Evolutionary conservation across 768 basidiomycete genomes (phyloP).

Genomic region (Suillus ampliporus): DNA sequence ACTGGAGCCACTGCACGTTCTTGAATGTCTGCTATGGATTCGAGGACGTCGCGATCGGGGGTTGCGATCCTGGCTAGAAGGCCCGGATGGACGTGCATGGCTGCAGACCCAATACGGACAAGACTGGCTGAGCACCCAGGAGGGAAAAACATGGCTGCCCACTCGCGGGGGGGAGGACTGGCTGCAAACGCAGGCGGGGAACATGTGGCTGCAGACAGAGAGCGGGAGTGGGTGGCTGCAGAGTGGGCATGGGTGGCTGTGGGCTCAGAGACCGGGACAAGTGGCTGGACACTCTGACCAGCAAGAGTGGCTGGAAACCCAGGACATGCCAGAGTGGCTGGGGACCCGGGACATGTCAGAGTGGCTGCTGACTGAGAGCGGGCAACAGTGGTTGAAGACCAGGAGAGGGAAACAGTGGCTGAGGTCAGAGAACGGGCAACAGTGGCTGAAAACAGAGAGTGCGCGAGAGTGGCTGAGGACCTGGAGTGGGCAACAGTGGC

Average conservation of each 20-base stretch:
- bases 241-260: no score
- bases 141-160: background rate
- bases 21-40: background rate
- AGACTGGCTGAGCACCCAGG: background rate
- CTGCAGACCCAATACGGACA: background rate
- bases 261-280: no score
- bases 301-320: background rate
- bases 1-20: background rate
- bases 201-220: background rate
- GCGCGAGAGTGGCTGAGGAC: background rate
- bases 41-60: background rate
- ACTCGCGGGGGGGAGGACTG: background rate
- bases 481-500: background rate
- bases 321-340: background rate
- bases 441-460: background rate
- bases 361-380: background rate
- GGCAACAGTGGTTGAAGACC: background rate
- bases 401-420: background rate
- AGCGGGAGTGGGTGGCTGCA: no score
- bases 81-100: background rate
- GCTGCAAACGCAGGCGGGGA: background rate
- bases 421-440: background rate
- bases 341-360: background rate
- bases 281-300: no score
- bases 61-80: background rate